Conservation (phyloP, 805 yeast genomes). For the Saccharomycopsis schoenii region DNA sequence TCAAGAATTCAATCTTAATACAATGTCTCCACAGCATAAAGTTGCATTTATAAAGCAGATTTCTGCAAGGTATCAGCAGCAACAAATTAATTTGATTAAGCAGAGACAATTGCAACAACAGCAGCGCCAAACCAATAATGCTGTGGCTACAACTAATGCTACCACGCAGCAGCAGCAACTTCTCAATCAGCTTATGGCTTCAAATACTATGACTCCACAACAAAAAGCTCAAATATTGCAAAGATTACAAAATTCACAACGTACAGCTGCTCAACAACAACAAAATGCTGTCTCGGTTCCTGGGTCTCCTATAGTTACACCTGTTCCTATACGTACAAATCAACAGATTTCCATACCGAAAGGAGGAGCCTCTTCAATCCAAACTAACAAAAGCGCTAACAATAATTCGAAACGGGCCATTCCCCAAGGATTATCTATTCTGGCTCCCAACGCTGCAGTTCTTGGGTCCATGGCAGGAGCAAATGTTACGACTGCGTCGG, state of each 20-base stretch:
- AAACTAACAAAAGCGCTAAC: not conserved
- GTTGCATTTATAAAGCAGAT: not conserved
- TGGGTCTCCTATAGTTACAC: not conserved
- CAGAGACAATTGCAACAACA: constrained; percentile 15
- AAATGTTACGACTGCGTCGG: not conserved
- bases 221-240: constrained; percentile 8
- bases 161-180: constrained; percentile 6
- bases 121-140: constrained; percentile 1
- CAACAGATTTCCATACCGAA: not conserved
- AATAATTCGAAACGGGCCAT: not conserved
- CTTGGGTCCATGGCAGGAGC: not conserved
- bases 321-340: not conserved
- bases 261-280: not conserved
- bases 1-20: not conserved
- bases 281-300: not conserved
- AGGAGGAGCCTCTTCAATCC: not conserved
- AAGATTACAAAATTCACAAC: constrained; percentile 2
- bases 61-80: constrained; percentile 3
- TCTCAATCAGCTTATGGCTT: constrained; percentile 1
- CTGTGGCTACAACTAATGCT: not conserved
- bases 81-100: constrained; percentile 16
- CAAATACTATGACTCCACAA: constrained; percentile 8
- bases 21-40: not conserved
- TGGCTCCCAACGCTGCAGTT: not conserved
- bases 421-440: not conserved